Conservation (phyloP, 345 rosid species). For the Tarenaya hassleriana region DNA sequence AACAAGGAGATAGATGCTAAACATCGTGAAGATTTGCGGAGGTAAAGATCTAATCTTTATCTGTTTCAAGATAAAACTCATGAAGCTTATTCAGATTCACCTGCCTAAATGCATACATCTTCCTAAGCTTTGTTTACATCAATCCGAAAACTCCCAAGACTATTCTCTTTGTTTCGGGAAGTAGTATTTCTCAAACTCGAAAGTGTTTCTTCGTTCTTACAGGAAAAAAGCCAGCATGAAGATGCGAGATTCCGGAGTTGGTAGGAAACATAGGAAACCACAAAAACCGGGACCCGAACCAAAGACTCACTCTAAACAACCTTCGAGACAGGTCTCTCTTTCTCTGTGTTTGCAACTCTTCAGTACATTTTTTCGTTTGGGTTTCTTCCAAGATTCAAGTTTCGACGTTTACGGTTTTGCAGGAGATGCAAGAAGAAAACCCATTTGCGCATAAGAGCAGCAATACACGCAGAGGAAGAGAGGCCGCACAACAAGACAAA, state of each 20-base stretch:
- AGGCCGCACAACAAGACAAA: conserved; percentile 16
- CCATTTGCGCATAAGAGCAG: conserved; percentile 14
- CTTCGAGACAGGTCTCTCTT: conserved; percentile 32
- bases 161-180: background rate
- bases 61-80: background rate
- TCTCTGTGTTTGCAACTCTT: background rate
- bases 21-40: conserved; percentile 47
- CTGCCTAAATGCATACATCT: background rate
- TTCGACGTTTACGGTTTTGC: conserved; percentile 9
- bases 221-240: conserved; percentile 48
- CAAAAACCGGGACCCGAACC: conserved; percentile 34
- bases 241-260: conserved; percentile 36
- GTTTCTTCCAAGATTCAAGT: conserved; percentile 12
- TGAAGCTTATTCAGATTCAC: background rate
- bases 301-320: conserved; percentile 25
- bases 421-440: conserved; percentile 36
- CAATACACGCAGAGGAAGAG: conserved; percentile 18
- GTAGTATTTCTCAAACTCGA: background rate
- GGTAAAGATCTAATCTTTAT: conserved; percentile 29
- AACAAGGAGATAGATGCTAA: conserved; percentile 78
- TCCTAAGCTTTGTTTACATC: no score
- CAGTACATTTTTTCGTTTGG: background rate
- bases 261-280: conserved; percentile 40
- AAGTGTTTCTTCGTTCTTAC: conserved; percentile 14
- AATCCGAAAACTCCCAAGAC: no score